Evolutionary conservation across 2,329 filamentous ascomycete species (phyloP).

Genomic region (Neurospora crassa): DNA sequence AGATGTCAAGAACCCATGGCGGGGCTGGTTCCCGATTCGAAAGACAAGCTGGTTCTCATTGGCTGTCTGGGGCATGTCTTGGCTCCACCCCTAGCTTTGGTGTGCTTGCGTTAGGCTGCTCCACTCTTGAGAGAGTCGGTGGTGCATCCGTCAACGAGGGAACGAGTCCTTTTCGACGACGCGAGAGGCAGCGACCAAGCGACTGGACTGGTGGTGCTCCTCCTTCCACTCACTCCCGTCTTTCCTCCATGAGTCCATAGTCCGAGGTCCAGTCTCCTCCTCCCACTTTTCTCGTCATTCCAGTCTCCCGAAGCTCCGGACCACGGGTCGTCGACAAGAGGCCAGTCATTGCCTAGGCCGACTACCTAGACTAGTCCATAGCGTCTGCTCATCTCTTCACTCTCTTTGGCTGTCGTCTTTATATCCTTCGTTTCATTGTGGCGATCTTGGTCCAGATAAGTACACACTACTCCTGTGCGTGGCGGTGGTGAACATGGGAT

Average conservation of each 20-base stretch:
- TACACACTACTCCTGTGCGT: not conserved
- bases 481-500: not conserved
- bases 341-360: not conserved
- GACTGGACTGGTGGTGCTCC: not conserved
- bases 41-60: not conserved
- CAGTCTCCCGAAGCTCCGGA: not conserved
- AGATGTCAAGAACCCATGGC: not conserved
- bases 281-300: not conserved
- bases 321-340: not conserved
- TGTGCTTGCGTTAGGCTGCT: not conserved
- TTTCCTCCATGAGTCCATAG: too few relatives aligned
- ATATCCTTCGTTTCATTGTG: not conserved
- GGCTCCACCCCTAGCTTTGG: not conserved
- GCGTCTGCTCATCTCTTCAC: not conserved
- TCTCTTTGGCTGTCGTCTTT: not conserved
- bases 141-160: not conserved
- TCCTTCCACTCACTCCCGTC: not conserved
- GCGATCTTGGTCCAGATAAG: not conserved
- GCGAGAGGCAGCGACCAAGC: not conserved
- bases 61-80: not conserved
- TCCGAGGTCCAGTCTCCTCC: too few relatives aligned
- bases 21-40: not conserved
- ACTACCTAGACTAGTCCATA: not conserved
- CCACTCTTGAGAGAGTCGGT: not conserved
- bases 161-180: not conserved